Evolutionary conservation across 2,329 filamentous ascomycete species (phyloP), one percentile per base, ranked within the genome.

Genomic region (Nigrospora osmanthi): DNA sequence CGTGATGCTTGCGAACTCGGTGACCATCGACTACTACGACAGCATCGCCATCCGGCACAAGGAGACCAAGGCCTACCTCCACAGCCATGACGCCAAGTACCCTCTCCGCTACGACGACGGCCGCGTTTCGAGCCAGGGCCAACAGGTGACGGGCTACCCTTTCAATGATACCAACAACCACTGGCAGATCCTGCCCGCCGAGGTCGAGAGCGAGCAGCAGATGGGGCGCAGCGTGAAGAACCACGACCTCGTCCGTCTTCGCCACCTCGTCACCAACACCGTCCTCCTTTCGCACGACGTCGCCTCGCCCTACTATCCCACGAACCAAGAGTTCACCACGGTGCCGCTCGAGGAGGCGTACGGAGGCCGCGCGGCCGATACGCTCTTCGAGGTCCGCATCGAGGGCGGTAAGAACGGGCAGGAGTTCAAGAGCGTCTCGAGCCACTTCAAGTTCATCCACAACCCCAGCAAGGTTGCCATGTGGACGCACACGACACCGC

Each of bases 81-180:
- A 98, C 75, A 96, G 90, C 61, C 93, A 98, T 67, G 72, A 80
- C 6, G 89, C 95, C 52, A 78, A 68, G 47, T 98, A 98, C 64
- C 93, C 93, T 43, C 78, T 98, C 33, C 85, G 93, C 56, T 98
- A 98, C 62, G 93, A 98, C 43, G 93, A 98, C 65, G 93, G 93
- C 35, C 87, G 93, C 63, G 89, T 98, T 56, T 97, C 93, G 39
- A 95, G 89, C 63, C 93, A 98, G 69, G 87, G 93, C 48, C 93
- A 98, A 70, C 93, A 98, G 68, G 89, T 98, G 33, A 98, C 93
- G 17, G 93, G 93, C 43, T 98, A 98, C 62, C 93, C 93, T 2
- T 93, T 88, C 75, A 95, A 97, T 54, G 93, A 98, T 63, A 96
- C 91, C 59, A 98, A 98, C 78, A 98, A 98, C 71, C 81, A 94